Evolutionary conservation across 2,329 filamentous ascomycete species (phyloP), one percentile per base, ranked within the genome.

Genomic region (Arthrobotrys megalospora): DNA sequence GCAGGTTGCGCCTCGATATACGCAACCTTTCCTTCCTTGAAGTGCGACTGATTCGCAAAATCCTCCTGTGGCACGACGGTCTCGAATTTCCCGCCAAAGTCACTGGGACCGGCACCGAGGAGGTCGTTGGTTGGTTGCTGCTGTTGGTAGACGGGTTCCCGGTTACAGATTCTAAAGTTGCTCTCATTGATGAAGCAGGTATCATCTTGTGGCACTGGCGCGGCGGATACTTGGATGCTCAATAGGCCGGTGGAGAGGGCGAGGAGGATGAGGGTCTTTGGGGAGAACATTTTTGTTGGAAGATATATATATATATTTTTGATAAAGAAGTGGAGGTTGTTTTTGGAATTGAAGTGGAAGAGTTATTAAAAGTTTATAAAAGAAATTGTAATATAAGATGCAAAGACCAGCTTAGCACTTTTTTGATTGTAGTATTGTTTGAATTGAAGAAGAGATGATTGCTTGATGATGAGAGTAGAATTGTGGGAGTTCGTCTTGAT

Each of bases 11-110:
- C 14, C 10, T 48, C 45, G n/a, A 48, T 48, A 6, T 6, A 1
- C 45, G 16, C 45, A 16, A 1, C 10, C 19, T 48, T 48, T 8
- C 45, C 45, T 14, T 48, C 45, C 45, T 48, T 5, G 14, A 48
- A 48, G 45, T 48, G 45, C 45, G 45, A 11, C 45, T 48, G 7
- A 48, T 16, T 2, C 19, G 11, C 12, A 16, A 48, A 48, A 21
- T 48, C 45, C 1, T 21, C n/a, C 1, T 3, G 45, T 11, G 7
- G 4, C 45, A 48, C 45, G 7, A 48, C 45, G 2, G 45, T 48
- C 45, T 48, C 45, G n/a, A 48, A 48, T 48, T 48, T 48, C 7
- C 45, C 45, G n/a, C n/a, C n/a, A n/a, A n/a, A n/a, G n/a, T n/a
- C n/a, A n/a, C n/a, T n/a, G n/a, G n/a, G n/a, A n/a, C n/a, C n/a